phyloP scores from a whole-genome alignment of 2,329 filamentous ascomycete genomes.

The Fonsecaea nubica region DNA sequence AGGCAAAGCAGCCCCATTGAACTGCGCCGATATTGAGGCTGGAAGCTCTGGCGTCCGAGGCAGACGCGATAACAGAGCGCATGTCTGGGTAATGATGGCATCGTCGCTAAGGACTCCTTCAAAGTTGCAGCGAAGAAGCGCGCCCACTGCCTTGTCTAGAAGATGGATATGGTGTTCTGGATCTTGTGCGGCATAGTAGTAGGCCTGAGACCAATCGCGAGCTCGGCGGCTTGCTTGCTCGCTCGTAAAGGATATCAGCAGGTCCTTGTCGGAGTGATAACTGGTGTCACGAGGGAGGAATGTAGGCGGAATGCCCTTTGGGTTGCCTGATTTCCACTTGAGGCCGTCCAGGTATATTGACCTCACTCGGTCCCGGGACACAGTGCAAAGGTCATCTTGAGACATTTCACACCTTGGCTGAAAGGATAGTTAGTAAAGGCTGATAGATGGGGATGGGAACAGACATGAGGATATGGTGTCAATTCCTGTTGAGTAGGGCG shows the following conservation, averaged over 20 bases:
- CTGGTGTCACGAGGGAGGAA: background rate
- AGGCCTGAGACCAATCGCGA: background rate
- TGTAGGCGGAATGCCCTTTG: background rate
- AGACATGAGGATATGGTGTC: too few relatives aligned
- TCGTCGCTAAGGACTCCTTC: background rate
- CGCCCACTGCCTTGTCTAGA: background rate
- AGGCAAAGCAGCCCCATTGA: background rate
- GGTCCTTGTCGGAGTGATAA: background rate
- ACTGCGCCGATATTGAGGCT: background rate
- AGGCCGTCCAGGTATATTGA: background rate
- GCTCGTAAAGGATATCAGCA: background rate
- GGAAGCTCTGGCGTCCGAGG: background rate
- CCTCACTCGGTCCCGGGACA: background rate
- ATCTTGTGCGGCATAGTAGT: constrained; percentile 4
- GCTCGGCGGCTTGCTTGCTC: background rate
- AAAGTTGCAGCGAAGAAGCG: background rate
- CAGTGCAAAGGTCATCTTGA: background rate
- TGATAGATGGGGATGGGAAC: too few relatives aligned
- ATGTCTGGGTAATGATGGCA: background rate
- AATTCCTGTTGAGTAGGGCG: too few relatives aligned
- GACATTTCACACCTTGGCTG: background rate
- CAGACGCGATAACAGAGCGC: background rate
- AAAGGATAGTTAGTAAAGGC: too few relatives aligned
- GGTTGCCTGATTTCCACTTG: constrained; percentile 1
- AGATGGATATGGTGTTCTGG: background rate